These are phyloP conservation scores for Yamadazyma oceani DNA, from an alignment of 1,139 yeast genomes.

Conservation along the genomic window DNA sequence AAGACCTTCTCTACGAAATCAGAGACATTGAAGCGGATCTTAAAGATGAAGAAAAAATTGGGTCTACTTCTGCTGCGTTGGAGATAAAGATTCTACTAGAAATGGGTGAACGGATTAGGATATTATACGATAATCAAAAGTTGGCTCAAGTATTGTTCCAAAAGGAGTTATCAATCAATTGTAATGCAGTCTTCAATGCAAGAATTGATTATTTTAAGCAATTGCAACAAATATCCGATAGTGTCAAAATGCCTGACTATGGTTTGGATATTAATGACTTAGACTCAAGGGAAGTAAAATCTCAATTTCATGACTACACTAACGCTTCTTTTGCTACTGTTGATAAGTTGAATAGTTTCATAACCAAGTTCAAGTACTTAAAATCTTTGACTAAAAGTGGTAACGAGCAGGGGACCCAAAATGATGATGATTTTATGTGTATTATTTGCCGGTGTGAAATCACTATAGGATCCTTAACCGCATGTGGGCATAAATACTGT, in stretches of 20 bases:
- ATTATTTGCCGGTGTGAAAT: conserved; percentile 75
- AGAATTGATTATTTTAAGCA: conserved; percentile 81
- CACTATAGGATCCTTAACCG: conserved; percentile 72
- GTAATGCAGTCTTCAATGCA: conserved; percentile 71
- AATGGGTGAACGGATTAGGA: conserved; percentile 25
- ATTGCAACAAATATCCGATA: conserved; percentile 82
- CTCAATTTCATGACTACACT: conserved; percentile 1
- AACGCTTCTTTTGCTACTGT: conserved; percentile 3
- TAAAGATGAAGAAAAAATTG: conserved; percentile 17
- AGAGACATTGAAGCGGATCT: conserved; percentile 28
- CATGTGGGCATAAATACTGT: conserved; percentile 91
- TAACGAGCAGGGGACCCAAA: conserved; percentile 13
- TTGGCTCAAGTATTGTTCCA: conserved; percentile 38
- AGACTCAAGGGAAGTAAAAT: conserved; percentile 6
- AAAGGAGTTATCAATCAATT: conserved; percentile 48
- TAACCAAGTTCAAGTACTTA: conserved; percentile 63
- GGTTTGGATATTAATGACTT: conserved; percentile 21
- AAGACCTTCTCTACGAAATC: conserved; percentile 28
- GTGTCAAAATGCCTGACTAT: conserved; percentile 45
- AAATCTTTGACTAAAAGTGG: conserved; percentile 36
- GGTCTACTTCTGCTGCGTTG: conserved; percentile 11
- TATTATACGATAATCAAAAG: conserved; percentile 43
- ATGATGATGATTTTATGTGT: conserved; percentile 53
- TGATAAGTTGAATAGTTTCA: conserved; percentile 33
- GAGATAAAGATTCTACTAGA: conserved; percentile 24